Conservation (phyloP, 768 basidiomycete genomes). For the Nevesoporus exiguus region DNA sequence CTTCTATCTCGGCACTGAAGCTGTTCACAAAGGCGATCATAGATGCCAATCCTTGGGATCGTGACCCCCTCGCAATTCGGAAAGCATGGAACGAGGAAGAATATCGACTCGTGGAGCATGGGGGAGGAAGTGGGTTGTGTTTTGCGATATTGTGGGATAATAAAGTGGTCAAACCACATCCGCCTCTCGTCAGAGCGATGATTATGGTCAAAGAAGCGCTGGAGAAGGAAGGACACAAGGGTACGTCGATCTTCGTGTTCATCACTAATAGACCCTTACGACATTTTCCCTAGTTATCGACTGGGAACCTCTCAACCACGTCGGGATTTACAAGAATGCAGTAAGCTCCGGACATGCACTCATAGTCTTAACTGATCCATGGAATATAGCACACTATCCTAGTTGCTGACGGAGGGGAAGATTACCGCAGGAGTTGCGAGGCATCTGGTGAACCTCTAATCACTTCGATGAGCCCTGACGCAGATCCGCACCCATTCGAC, state of each 20-base stretch:
- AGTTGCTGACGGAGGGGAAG: conserved; percentile 40
- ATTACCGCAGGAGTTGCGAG: conserved; percentile 34
- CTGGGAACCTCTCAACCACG: conserved; percentile 60
- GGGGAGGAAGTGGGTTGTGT: conserved; percentile 47
- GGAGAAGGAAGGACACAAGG: conserved; percentile 61
- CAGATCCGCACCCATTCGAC: conserved; percentile 35
- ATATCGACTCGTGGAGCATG: conserved; percentile 60
- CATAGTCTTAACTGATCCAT: neutral
- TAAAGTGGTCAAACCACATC: conserved; percentile 54
- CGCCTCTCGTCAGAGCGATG: conserved; percentile 63
- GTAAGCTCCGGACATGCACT: conserved; percentile 6
- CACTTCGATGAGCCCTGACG: conserved; percentile 35
- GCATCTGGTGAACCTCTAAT: conserved; percentile 44
- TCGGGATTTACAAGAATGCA: conserved; percentile 29
- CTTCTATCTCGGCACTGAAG: conserved; percentile 59
- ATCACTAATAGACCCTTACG: neutral
- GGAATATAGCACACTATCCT: conserved; percentile 35
- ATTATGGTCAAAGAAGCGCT: conserved; percentile 57
- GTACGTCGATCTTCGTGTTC: conserved; percentile 31
- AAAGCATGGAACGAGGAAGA: conserved; percentile 60
- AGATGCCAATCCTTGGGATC: conserved; percentile 53
- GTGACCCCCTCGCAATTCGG: conserved; percentile 56
- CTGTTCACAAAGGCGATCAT: conserved; percentile 45
- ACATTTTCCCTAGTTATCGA: conserved; percentile 45
- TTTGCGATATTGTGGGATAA: conserved; percentile 70